Base-by-base conservation (phyloP, 2,329 filamentous ascomycete genomes). In the Fusarium poae region DNA sequence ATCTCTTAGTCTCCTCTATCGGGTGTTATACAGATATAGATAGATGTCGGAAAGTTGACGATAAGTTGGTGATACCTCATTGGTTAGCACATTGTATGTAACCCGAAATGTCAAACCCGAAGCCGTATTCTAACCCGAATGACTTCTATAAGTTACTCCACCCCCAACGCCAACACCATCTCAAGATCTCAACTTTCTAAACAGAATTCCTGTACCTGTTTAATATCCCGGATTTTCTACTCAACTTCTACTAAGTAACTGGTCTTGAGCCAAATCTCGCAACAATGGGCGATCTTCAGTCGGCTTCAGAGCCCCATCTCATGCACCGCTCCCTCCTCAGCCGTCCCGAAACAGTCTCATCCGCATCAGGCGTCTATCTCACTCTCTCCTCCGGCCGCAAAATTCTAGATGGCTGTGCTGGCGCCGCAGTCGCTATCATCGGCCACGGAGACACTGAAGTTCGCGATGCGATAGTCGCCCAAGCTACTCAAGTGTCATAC, bases 331-430 rank as follows among this genome's bases (percentile, higher is more conserved):
- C 78, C 3, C 72, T 80, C 9, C 48, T 72, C 20, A 44, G 70
- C 1, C 57, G 67, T 0, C 79, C 79, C 0, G 67, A 69, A 8
- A 54, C 64, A 49, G 85, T 86, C 6, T 74, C 81, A 12, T 82
- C 79, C 0, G 86, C 82, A 2, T 72, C 75, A 0, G 82, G 82
- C 0, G 72, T 77, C 8, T 77, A 79, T 25, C 71, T 82, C 5
- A 71, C 71, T 2, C 76, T 81, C 6, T 63, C 75, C 11, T 74
- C 78, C 32, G 81, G 74, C 18, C 67, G 65, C 16, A 59, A 45
- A 1, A 72, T 96, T 43, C 84, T 94, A 16, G 92, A 96, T 76
- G 90, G 88, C 2, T 91, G 89, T 21, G 87, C 90, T 29, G 92
- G 92, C 21, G 90, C 92, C 5, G 91, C 90, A 32, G 75, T 77